Conservation (phyloP, 2,329 filamentous ascomycete genomes). For the Zasmidium citrigriseum region DNA sequence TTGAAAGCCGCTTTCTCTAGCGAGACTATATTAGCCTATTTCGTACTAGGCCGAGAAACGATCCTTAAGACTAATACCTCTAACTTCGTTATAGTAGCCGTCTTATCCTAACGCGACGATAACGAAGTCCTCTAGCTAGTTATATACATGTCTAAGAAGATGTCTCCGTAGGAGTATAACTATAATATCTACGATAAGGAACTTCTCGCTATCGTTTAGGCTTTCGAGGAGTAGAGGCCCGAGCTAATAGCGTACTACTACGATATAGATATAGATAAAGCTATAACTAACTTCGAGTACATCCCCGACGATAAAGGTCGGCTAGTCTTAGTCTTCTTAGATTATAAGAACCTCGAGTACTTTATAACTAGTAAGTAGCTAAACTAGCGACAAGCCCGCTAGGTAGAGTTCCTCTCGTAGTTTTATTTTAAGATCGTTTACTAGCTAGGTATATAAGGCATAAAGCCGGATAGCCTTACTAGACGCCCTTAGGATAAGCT, state of each 20-base stretch:
- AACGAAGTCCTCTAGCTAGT: conserved; percentile 12
- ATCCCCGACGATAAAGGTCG: neutral
- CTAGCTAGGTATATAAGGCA: conserved; percentile 18
- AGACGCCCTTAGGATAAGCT: neutral
- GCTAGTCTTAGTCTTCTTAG: neutral
- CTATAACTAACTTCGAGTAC: conserved; percentile 8
- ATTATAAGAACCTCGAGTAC: conserved; percentile 34
- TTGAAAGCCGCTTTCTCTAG: neutral
- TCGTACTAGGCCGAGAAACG: neutral
- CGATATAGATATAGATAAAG: conserved; percentile 19
- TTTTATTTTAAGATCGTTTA: too few species aligned
- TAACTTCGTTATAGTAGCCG: neutral
- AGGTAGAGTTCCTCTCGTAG: conserved; percentile 25
- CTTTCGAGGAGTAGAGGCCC: conserved; percentile 33
- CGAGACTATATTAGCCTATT: neutral
- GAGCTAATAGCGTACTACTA: too few species aligned
- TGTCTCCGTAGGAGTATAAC: conserved; percentile 31
- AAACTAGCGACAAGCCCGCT: conserved; percentile 29
- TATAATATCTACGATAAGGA: conserved; percentile 40
- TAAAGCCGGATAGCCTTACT: neutral
- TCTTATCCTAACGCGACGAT: neutral
- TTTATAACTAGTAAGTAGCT: conserved; percentile 35
- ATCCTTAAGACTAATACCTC: neutral
- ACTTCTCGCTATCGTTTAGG: conserved; percentile 35
- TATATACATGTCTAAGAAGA: conserved; percentile 28